Evolutionary conservation across 2,329 filamentous ascomycete species (phyloP), one percentile per base, ranked within the genome.

Genomic region (Colletotrichum acutatum): DNA sequence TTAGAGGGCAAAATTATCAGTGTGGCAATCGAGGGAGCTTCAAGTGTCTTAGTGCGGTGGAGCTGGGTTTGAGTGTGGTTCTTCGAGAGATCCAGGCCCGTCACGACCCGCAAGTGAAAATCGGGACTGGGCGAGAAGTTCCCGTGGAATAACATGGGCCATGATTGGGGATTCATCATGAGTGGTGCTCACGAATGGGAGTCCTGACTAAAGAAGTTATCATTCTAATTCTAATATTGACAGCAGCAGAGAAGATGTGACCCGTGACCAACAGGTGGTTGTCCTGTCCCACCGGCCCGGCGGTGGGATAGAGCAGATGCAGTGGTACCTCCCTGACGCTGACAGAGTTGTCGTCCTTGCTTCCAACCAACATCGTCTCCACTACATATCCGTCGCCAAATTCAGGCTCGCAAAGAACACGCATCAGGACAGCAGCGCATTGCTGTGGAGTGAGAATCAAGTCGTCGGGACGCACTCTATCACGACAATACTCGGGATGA

Each of bases 351-450:
- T 49, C 52, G 26, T 54, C 52, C 57, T 58, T 64, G 42, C 61
- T 69, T 32, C 72, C 75, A 5, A 72, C 52, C 66, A 71, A 62
- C 74, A 75, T 66, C 2, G 66, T 57, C 75, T 77, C 76, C 11
- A 76, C 11, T 16, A 77, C 61, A 46, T 72, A 76, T 3, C 76
- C 76, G 32, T 77, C 69, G 32, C 76, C 76, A 34, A 72, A 76
- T 52, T 76, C 67, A 1, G 71, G 60, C 42, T 74, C 75, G 1
- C 49, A 62, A 1, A 75, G 54, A 5, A 75, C 54, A 1, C 24
- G 34, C 54, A 76, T 68, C 67, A 76, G 69, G 6, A 75, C 65
- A 8, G 52, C 26, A 3, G 64, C 46, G 53, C 53, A 3, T n/a
- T 69, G 52, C n/a, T 69, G 16, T 8, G 57, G 57, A 1, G 56